Evolutionary conservation across 371 early-diverging fungal genomes (phyloP).

Genomic region (Choanephora cucurbitarum): DNA sequence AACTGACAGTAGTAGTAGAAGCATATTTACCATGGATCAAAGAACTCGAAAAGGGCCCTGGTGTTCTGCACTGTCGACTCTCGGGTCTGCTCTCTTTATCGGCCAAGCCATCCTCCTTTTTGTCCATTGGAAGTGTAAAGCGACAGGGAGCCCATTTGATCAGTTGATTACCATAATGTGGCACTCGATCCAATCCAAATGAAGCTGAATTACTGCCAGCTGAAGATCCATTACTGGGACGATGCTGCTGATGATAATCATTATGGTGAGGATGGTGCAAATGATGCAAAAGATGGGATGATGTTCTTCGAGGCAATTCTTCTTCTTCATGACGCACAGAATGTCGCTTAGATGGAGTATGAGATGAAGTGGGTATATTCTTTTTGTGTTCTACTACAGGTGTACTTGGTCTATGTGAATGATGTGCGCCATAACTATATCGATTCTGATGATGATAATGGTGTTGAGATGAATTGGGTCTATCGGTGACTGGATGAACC

Average conservation of each 20-base stretch:
- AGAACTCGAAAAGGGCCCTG: slow-evolving; percentile 9
- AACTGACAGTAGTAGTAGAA: neutral
- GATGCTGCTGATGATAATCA: slow-evolving; percentile 2
- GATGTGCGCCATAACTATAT: slow-evolving; percentile 22
- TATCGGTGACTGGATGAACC: slow-evolving; percentile 23
- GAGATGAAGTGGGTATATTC: neutral
- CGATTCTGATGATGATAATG: slow-evolving; percentile 16
- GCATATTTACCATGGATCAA: slow-evolving; percentile 10
- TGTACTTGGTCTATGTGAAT: slow-evolving; percentile 13
- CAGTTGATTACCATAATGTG: slow-evolving; percentile 23
- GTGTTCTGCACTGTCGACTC: slow-evolving; percentile 18
- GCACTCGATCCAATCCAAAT: slow-evolving; percentile 12
- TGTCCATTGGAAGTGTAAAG: neutral
- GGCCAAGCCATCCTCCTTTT: neutral
- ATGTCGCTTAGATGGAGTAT: slow-evolving; percentile 1
- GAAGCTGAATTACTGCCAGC: neutral
- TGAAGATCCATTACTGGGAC: neutral
- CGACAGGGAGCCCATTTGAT: slow-evolving; percentile 27
- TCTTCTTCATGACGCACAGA: slow-evolving; percentile 3
- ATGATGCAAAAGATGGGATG: slow-evolving; percentile 3
- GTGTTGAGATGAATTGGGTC: slow-evolving; percentile 15
- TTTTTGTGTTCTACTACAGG: slow-evolving; percentile 9
- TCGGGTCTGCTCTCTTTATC: slow-evolving; percentile 9
- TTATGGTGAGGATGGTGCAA: slow-evolving; percentile 5
- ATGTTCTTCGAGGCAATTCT: slow-evolving; percentile 6